Conservation (phyloP, 2,329 filamentous ascomycete species). For the Aspergillus sergii region DNA sequence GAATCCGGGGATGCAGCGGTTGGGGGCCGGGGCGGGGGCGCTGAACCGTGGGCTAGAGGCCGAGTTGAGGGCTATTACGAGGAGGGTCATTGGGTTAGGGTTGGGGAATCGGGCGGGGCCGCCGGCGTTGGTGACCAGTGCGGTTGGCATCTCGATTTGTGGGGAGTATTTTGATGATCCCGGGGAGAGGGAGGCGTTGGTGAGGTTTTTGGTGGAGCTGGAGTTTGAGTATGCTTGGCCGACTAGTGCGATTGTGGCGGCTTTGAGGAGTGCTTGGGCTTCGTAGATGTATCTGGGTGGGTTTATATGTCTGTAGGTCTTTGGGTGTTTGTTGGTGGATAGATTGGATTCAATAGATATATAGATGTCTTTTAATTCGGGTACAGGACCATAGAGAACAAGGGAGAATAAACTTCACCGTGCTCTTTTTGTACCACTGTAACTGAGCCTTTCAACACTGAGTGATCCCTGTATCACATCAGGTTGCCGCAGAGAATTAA, state of each 20-base stretch:
- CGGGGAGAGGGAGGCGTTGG: background rate
- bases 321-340: background rate
- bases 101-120: background rate
- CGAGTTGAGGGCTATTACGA: background rate
- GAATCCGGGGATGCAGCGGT: conserved; percentile 42
- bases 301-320: background rate
- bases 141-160: conserved; percentile 1
- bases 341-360: background rate
- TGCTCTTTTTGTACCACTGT: too few species aligned
- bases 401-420: too few species aligned
- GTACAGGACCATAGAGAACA: too few species aligned
- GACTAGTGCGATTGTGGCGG: background rate
- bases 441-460: too few species aligned
- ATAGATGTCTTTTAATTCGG: background rate
- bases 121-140: background rate
- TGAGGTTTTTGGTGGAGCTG: background rate
- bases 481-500: too few species aligned
- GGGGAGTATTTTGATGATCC: background rate
- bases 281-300: background rate
- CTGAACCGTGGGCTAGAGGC: background rate
- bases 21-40: background rate
- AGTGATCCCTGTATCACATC: too few species aligned
- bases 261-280: background rate
- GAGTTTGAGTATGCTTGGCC: conserved; percentile 1
- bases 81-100: background rate